Base-by-base conservation (phyloP, 2,329 filamentous ascomycete species). In the Bipolaris bicolor region DNA sequence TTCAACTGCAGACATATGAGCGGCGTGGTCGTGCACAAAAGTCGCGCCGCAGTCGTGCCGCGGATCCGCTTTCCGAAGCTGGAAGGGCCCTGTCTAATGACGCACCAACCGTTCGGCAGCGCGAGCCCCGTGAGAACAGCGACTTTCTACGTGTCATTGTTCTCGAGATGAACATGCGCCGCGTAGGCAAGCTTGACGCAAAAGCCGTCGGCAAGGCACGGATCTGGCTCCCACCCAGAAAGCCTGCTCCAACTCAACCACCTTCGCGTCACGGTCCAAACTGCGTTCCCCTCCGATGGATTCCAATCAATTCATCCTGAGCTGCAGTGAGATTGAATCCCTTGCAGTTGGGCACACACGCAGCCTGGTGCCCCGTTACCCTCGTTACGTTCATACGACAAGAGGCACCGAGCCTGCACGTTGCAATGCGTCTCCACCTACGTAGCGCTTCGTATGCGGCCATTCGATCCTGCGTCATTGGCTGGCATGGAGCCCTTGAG, bases 141-240 rank as follows among this genome's bases (percentile, higher is more conserved):
- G 82, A 88, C 66, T 88, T 88, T 69, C 74, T 88, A 45, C 82
- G 86, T 34, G 82, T 88, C 62, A 84, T 88, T 15, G 86, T 88
- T 10, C 78, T 88, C 46, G 86, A 88, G 73, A 87, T 88, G 85
- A 88, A 88, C 70, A 88, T 88, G 86, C 81, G 86, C 36, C 81
- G 86, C 41, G 80, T 79, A 58, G 86, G 86, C 53, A 88, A 88
- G 74, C 76, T 88, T 43, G 84, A 85, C 59, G 77, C 83, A 41
- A 82, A 83, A 51, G 75, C 75, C 22, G 78, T 82, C 15, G 84
- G 85, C 18, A 79, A 81, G 61, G 86, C 86, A 24, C 81, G 80
- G 54, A 80, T 88, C 58, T 88, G 84, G 84, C 73, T 88, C 43
- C 86, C 86, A 36, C 85, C 86, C 43, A 80, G 86, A 59, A 77